These are phyloP conservation scores for Neopestalotiopsis clavispora DNA, from an alignment of 2,329 filamentous ascomycete genomes.

Conservation along the genomic window DNA sequence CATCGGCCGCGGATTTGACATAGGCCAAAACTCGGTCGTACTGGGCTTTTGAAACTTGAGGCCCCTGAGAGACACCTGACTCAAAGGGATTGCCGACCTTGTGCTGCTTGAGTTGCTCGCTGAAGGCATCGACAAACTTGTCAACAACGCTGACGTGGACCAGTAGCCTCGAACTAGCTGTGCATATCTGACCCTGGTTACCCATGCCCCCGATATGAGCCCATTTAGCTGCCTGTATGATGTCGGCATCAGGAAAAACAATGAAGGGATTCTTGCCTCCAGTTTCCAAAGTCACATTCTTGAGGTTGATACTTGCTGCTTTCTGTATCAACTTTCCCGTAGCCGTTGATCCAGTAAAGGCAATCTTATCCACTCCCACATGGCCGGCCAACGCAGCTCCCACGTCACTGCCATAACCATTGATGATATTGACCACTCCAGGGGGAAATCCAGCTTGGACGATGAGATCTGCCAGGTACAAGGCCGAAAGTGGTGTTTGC, in stretches of 20 bases:
- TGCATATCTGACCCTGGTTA: conserved; percentile 71
- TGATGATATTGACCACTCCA: conserved; percentile 78
- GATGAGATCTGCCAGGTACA: conserved; percentile 69
- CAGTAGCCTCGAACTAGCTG: conserved; percentile 66
- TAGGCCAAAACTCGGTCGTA: neutral
- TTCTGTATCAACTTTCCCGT: conserved; percentile 81
- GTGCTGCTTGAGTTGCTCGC: too few relatives aligned
- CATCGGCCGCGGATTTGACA: neutral
- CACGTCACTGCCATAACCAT: conserved; percentile 71
- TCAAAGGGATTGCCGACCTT: conserved; percentile 74
- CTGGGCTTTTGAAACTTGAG: conserved; percentile 70
- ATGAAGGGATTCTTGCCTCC: conserved; percentile 70
- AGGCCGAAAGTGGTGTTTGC: conserved; percentile 65
- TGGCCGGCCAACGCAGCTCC: conserved; percentile 73
- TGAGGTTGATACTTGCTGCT: conserved; percentile 62
- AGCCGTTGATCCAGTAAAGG: conserved; percentile 77
- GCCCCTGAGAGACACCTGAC: conserved; percentile 73
- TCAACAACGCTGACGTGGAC: conserved; percentile 59
- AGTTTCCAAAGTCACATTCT: conserved; percentile 70
- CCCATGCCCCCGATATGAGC: conserved; percentile 56
- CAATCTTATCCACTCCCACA: conserved; percentile 74
- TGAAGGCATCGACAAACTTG: conserved; percentile 45
- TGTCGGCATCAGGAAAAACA: conserved; percentile 68
- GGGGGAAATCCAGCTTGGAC: conserved; percentile 78
- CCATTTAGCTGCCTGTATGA: conserved; percentile 71